phyloP scores from a whole-genome alignment of 352 stramenopile genomes.

The Pythium phragmiticola region DNA sequence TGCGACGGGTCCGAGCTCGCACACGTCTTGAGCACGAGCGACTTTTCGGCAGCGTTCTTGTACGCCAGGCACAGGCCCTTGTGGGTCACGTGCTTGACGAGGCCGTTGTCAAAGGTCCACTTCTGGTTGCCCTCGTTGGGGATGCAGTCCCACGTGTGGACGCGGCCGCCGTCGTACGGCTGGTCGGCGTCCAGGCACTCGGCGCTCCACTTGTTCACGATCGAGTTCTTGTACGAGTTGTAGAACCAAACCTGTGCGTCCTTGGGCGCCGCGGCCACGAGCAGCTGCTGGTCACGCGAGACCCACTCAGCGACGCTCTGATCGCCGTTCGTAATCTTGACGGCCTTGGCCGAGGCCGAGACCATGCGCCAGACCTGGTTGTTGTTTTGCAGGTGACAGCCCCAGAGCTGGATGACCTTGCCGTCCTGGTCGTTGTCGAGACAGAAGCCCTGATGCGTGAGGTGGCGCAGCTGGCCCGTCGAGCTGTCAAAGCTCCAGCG shows the following conservation, averaged over 20 bases:
- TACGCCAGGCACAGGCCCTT: slow-evolving; percentile 51
- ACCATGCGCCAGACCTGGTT: slow-evolving; percentile 34
- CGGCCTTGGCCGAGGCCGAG: slow-evolving; percentile 13
- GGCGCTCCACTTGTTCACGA: slow-evolving; percentile 23
- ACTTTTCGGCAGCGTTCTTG: slow-evolving; percentile 40
- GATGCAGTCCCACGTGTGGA: slow-evolving; percentile 30
- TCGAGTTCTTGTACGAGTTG: slow-evolving; percentile 20
- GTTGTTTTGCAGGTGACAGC: slow-evolving; percentile 55
- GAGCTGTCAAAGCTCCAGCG: slow-evolving; percentile 50
- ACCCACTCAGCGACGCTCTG: slow-evolving; percentile 19
- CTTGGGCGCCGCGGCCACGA: not conserved
- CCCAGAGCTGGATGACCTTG: slow-evolving; percentile 44
- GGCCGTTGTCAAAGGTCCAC: slow-evolving; percentile 27
- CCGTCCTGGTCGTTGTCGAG: slow-evolving; percentile 52
- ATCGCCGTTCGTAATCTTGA: slow-evolving; percentile 14
- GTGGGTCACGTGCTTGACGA: slow-evolving; percentile 18
- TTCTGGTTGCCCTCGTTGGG: slow-evolving; percentile 27
- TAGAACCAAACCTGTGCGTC: slow-evolving; percentile 26
- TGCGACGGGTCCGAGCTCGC: slow-evolving; percentile 40
- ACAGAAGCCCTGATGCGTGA: slow-evolving; percentile 56
- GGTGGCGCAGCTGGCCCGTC: slow-evolving; percentile 45
- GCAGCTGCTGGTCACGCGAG: not conserved
- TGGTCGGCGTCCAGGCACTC: slow-evolving; percentile 31
- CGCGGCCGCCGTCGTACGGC: slow-evolving; percentile 8
- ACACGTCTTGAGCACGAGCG: slow-evolving; percentile 53